Evolutionary conservation across 2,329 filamentous ascomycete species (phyloP).

Genomic region (Ceratocystis huliohia): DNA sequence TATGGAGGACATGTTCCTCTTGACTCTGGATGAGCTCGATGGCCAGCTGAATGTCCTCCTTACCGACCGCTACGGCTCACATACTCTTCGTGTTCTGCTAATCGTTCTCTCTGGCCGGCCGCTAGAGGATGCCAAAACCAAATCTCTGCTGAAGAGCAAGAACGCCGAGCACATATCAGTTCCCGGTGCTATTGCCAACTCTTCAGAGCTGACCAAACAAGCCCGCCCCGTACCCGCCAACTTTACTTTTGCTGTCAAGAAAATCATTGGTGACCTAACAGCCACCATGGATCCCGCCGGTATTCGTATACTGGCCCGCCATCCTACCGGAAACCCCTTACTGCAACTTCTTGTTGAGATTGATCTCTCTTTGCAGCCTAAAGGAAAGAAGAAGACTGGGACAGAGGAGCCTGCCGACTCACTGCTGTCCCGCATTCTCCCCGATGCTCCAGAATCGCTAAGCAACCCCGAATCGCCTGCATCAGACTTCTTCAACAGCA

Average conservation of each 20-base stretch:
- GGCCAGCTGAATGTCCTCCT: conserved; percentile 70
- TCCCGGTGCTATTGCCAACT: conserved; percentile 37
- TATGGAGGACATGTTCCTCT: conserved; percentile 76
- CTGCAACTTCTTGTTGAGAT: conserved; percentile 83
- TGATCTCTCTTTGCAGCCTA: conserved; percentile 62
- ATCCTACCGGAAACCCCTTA: conserved; percentile 82
- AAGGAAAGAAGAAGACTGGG: conserved; percentile 47
- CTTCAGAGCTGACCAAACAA: conserved; percentile 34
- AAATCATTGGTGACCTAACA: conserved; percentile 68
- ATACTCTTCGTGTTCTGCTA: conserved; percentile 74
- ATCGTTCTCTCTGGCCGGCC: conserved; percentile 75
- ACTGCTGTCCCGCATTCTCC: conserved; percentile 64
- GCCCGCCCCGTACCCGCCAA: conserved; percentile 57
- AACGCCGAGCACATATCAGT: conserved; percentile 75
- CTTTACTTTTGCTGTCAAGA: conserved; percentile 64
- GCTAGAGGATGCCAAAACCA: conserved; percentile 54
- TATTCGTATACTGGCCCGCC: conserved; percentile 70
- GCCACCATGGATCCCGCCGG: conserved; percentile 64
- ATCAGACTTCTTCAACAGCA: conserved; percentile 64
- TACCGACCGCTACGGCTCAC: conserved; percentile 80
- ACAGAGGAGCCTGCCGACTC: conserved; percentile 32
- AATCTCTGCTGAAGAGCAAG: conserved; percentile 74
- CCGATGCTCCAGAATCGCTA: conserved; percentile 58
- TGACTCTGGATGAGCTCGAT: conserved; percentile 77
- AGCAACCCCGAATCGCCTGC: conserved; percentile 60